Conservation (phyloP, 805 yeast genomes). For the Suhomyces pyralidae region DNA sequence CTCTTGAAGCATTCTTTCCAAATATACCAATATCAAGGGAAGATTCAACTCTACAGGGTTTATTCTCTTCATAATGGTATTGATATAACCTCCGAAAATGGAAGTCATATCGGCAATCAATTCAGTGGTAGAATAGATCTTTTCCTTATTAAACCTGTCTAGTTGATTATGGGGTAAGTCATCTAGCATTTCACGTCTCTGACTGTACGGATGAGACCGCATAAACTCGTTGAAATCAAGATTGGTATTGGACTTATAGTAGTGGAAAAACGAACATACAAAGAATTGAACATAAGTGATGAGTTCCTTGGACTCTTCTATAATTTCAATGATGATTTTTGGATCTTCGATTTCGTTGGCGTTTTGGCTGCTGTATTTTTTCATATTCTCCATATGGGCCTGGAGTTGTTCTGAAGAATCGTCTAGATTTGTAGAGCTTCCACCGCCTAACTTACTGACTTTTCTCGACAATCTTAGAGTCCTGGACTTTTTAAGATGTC, state of each 20-base stretch:
- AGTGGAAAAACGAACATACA: constrained; percentile 40
- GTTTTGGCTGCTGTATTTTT: constrained; percentile 3
- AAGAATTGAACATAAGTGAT: constrained; percentile 39
- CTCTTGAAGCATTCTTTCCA: constrained; percentile 28
- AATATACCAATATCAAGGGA: constrained; percentile 30
- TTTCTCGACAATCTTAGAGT: constrained; percentile 27
- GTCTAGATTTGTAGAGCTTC: constrained; percentile 5
- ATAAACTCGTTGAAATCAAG: constrained; percentile 31
- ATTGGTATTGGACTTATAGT: constrained; percentile 23
- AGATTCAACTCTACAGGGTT: constrained; percentile 34
- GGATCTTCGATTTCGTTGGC: constrained; percentile 31
- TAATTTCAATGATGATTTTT: constrained; percentile 29
- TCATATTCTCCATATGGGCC: constrained; percentile 10
- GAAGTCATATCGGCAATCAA: constrained; percentile 43
- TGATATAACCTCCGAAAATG: constrained; percentile 44
- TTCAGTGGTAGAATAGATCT: constrained; percentile 41
- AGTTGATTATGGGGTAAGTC: constrained; percentile 21
- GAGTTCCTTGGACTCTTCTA: constrained; percentile 34
- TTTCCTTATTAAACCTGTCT: constrained; percentile 38
- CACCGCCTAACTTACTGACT: constrained; percentile 20
- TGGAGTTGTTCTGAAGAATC: constrained; percentile 8
- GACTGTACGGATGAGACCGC: constrained; percentile 22
- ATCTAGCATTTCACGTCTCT: constrained; percentile 29
- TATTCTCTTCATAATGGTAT: constrained; percentile 32
- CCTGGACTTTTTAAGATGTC: constrained; percentile 23